phyloP scores from a whole-genome alignment of 2,329 filamentous ascomycete genomes.

The Pseudonectria foliicola region DNA sequence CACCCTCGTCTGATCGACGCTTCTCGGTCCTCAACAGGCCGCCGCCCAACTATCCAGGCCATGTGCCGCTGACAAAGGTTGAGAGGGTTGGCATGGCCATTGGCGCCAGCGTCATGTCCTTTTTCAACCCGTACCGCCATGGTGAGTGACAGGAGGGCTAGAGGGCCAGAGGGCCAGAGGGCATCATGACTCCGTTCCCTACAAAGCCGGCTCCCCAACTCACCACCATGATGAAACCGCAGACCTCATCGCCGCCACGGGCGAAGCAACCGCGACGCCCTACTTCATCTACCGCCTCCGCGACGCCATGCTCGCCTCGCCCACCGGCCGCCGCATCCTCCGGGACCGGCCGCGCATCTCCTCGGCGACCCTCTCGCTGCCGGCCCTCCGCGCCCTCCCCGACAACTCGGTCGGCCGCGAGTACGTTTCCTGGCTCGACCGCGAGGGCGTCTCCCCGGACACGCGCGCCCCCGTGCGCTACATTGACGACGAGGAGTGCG shows the following conservation, averaged over 20 bases:
- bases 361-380: constrained; percentile 60
- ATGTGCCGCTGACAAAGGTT: constrained; percentile 75
- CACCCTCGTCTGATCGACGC: constrained; percentile 13
- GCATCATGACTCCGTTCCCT: no score
- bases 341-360: constrained; percentile 84
- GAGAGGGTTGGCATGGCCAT: constrained; percentile 69
- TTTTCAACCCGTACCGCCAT: constrained; percentile 71
- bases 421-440: constrained; percentile 87
- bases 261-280: constrained; percentile 87
- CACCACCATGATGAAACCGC: constrained; percentile 2
- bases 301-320: constrained; percentile 77
- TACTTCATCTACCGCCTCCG: constrained; percentile 92
- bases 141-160: constrained; percentile 41
- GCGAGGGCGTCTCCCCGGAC: constrained; percentile 88
- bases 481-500: constrained; percentile 91
- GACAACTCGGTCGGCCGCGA: constrained; percentile 68
- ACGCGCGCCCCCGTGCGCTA: constrained; percentile 77
- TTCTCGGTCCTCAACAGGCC: constrained; percentile 86
- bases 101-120: constrained; percentile 55
- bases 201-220: not conserved
- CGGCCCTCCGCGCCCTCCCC: constrained; percentile 64
- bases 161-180: no score
- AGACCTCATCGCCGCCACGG: constrained; percentile 93
- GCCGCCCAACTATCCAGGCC: constrained; percentile 79
- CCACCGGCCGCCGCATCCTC: constrained; percentile 85